Evolutionary conservation across 768 basidiomycete genomes (phyloP).

Genomic region (Leccinum imitatum): DNA sequence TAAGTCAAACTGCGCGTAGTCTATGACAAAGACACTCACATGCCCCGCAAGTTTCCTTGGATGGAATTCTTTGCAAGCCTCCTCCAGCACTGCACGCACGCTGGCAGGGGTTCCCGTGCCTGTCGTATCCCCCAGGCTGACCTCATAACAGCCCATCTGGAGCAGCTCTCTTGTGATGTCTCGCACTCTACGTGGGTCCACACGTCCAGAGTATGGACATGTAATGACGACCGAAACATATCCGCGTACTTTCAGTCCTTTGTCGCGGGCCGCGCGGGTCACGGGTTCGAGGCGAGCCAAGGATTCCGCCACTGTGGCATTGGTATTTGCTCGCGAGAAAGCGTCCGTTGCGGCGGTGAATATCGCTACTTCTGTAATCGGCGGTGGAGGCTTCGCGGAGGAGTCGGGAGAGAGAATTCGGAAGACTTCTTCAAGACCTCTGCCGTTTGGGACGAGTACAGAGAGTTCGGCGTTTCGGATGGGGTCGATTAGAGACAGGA

Average conservation of each 20-base stretch:
- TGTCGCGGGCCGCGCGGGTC: constrained; percentile 54
- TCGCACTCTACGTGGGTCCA: constrained; percentile 61
- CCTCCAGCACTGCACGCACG: constrained; percentile 66
- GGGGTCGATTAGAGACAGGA: constrained; percentile 58
- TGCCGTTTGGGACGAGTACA: constrained; percentile 79
- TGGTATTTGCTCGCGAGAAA: constrained; percentile 85
- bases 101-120: constrained; percentile 78
- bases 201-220: constrained; percentile 85
- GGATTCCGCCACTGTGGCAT: constrained; percentile 70
- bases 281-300: constrained; percentile 63
- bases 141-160: constrained; percentile 94
- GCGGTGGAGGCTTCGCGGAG: constrained; percentile 40
- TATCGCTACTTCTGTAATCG: constrained; percentile 82
- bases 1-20: not conserved
- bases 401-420: constrained; percentile 44
- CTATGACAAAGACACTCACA: constrained; percentile 38
- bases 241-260: constrained; percentile 71
- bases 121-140: constrained; percentile 90
- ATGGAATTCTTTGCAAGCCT: constrained; percentile 59
- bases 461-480: constrained; percentile 63
- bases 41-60: constrained; percentile 69
- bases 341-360: constrained; percentile 88
- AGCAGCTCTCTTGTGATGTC: constrained; percentile 68
- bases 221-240: constrained; percentile 83
- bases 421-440: constrained; percentile 70